Percentiles rank a stretch among this genome's conserved stretches.
Conservation (phyloP, 352 stramenopile species). For the Phytophthora foliorum region DNA sequence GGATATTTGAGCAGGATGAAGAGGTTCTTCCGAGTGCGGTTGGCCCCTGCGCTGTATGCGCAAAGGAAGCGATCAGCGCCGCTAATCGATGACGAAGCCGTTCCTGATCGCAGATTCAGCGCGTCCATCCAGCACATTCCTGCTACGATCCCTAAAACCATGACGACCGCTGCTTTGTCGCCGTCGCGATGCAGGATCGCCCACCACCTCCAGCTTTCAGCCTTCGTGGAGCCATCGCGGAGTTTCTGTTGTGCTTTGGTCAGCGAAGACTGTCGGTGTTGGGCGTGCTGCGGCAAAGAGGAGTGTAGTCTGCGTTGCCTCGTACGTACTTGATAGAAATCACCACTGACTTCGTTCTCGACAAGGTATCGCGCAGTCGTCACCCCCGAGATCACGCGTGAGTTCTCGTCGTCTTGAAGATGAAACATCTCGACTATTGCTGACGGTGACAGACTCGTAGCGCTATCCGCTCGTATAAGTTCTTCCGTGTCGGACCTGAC, state of each 20-base stretch:
- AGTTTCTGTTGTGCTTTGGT: constrained; percentile 23
- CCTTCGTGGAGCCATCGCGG: constrained; percentile 5
- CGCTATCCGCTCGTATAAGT: constrained; percentile 15
- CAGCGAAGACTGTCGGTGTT: constrained; percentile 19
- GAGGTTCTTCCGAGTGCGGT: constrained; percentile 65
- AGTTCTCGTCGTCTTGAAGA: constrained; percentile 20
- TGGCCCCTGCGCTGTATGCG: constrained; percentile 59
- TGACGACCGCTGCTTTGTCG: constrained; percentile 51
- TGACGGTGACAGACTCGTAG: constrained; percentile 22
- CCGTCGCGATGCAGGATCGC: constrained; percentile 35
- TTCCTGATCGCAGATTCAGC: constrained; percentile 51
- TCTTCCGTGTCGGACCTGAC: not conserved
- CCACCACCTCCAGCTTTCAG: constrained; percentile 26
- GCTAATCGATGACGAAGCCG: constrained; percentile 2
- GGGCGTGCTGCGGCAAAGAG: not conserved
- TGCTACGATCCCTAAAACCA: constrained; percentile 61
- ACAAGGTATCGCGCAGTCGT: constrained; percentile 46
- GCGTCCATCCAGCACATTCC: constrained; percentile 78
- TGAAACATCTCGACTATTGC: constrained; percentile 44
- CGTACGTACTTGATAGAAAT: constrained; percentile 62
- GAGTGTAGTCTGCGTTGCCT: constrained; percentile 14
- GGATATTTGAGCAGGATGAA: constrained; percentile 88
- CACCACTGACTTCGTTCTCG: constrained; percentile 69
- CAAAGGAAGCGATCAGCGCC: constrained; percentile 47
- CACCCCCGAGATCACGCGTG: not conserved